phyloP scores from a whole-genome alignment of 192 early-diverging fungal genomes.

The Rhizophagus sp. region DNA sequence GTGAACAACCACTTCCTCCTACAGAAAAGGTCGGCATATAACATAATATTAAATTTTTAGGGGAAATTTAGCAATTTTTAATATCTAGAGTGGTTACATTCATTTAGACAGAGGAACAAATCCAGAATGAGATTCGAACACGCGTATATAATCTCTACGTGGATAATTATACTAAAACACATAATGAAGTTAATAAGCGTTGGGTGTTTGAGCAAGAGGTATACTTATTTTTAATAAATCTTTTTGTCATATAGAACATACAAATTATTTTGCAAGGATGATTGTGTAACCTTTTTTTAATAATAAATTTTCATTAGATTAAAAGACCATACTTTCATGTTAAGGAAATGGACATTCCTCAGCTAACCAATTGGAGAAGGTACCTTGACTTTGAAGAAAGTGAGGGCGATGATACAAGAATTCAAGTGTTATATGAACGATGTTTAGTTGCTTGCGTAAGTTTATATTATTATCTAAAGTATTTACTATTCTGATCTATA shows the following conservation, averaged over 20 bases:
- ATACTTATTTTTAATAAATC: background rate
- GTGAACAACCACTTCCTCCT: conserved; percentile 16
- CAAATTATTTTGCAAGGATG: background rate
- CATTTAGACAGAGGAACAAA: conserved; percentile 49
- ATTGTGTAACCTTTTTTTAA: background rate
- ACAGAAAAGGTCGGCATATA: conserved; percentile 19
- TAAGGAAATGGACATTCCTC: conserved; percentile 70
- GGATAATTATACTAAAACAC: conserved; percentile 64
- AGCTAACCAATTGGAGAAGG: conserved; percentile 68
- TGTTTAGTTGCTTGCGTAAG: conserved; percentile 75
- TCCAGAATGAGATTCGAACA: conserved; percentile 56
- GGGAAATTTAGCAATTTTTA: background rate
- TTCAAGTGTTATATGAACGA: conserved; percentile 69
- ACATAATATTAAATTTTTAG: background rate
- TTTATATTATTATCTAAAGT: conserved; percentile 2
- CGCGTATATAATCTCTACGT: conserved; percentile 58
- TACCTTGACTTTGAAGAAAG: conserved; percentile 76
- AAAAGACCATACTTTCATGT: conserved; percentile 81
- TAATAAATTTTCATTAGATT: conserved; percentile 39
- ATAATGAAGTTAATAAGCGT: conserved; percentile 68
- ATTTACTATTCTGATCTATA: background rate
- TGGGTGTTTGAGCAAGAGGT: conserved; percentile 73
- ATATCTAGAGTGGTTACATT: background rate
- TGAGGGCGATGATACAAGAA: conserved; percentile 54
- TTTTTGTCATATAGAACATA: background rate